Conservation (phyloP, 768 basidiomycete genomes). For the Russula griseocarnosa region DNA sequence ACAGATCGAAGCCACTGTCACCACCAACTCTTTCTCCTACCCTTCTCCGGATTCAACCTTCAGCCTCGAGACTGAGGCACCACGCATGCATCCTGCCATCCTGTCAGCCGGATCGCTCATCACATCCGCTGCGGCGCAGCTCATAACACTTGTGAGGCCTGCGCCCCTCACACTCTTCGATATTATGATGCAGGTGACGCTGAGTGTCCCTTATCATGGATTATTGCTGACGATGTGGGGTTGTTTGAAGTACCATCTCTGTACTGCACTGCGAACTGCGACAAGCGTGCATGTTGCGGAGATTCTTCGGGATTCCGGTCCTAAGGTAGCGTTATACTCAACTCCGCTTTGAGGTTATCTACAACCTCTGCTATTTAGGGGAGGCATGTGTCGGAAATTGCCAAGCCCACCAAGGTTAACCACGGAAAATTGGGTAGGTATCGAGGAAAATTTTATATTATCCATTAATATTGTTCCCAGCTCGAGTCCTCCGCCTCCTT, state of each 20-base stretch:
- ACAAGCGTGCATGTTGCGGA: conserved; percentile 15
- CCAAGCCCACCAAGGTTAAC: conserved; percentile 34
- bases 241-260: conserved; percentile 2
- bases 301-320: conserved; percentile 27
- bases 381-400: conserved; percentile 40
- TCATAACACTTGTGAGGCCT: conserved; percentile 9
- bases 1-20: neutral
- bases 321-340: neutral
- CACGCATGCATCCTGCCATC: conserved; percentile 7
- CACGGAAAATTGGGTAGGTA: conserved; percentile 37
- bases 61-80: conserved; percentile 5
- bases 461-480: conserved; percentile 9
- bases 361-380: conserved; percentile 31
- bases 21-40: conserved; percentile 4
- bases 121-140: conserved; percentile 12
- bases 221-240: neutral
- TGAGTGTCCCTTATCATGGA: neutral
- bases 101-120: conserved; percentile 14
- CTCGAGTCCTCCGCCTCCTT: conserved; percentile 30
- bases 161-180: conserved; percentile 5
- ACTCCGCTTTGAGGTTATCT: no score
- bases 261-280: conserved; percentile 5
- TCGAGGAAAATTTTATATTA: neutral
- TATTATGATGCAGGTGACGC: conserved; percentile 9
- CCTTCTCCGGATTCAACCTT: conserved; percentile 1